A percentile compares a stretch with the other conserved stretches of the same genome.
Conservation (phyloP, 345 rosid genomes). For the Gossypium anomalum region DNA sequence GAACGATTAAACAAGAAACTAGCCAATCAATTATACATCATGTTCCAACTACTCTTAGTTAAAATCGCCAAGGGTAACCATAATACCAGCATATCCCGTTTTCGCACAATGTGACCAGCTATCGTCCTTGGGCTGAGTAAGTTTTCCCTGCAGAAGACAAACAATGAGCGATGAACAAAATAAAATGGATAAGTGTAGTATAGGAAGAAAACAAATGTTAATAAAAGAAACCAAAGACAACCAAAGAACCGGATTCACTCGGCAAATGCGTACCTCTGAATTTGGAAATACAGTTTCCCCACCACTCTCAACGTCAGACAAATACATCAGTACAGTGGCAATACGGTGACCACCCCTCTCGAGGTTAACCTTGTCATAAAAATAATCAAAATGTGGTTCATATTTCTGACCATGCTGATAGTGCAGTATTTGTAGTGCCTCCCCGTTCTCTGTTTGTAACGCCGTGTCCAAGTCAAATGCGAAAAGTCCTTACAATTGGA, state of each 20-base stretch:
- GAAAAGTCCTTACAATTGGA: neutral
- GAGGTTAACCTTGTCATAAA: slow-evolving; percentile 61
- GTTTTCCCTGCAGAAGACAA: slow-evolving; percentile 29
- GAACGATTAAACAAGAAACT: neutral
- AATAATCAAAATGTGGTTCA: slow-evolving; percentile 85
- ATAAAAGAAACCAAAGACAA: neutral
- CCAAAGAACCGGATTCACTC: neutral
- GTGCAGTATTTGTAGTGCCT: slow-evolving; percentile 72
- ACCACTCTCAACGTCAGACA: slow-evolving; percentile 68
- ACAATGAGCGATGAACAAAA: neutral
- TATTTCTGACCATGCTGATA: slow-evolving; percentile 90
- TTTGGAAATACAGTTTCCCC: slow-evolving; percentile 92
- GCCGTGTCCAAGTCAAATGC: slow-evolving; percentile 16
- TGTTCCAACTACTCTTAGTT: neutral
- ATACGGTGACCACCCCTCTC: slow-evolving; percentile 75
- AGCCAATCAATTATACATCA: no score
- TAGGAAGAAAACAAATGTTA: neutral
- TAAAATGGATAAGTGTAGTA: neutral
- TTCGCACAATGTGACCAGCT: slow-evolving; percentile 87
- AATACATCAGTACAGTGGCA: slow-evolving; percentile 92
- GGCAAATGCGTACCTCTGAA: slow-evolving; percentile 42
- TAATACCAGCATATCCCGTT: slow-evolving; percentile 70
- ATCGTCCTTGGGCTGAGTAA: slow-evolving; percentile 52
- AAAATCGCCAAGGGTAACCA: neutral
- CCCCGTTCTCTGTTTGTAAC: slow-evolving; percentile 78